phyloP scores from a whole-genome alignment of 2,329 filamentous ascomycete genomes.

The Hymenoscyphus salicellus region DNA sequence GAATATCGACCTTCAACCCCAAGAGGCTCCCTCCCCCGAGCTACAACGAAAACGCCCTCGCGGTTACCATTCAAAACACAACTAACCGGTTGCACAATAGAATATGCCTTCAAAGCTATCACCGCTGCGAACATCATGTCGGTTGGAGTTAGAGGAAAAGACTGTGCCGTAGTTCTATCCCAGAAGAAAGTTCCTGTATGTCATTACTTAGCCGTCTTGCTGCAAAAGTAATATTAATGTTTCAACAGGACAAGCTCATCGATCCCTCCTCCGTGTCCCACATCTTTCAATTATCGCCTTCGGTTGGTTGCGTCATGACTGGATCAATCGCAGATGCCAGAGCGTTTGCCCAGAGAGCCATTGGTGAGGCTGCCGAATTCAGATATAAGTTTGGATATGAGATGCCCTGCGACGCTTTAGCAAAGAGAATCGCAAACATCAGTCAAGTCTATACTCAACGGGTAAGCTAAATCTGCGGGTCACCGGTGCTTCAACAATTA shows the following conservation, averaged over 20 bases:
- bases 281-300: slow-evolving; percentile 94
- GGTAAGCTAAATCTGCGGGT: slow-evolving; percentile 51
- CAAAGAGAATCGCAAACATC: slow-evolving; percentile 97
- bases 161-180: slow-evolving; percentile 93
- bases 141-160: slow-evolving; percentile 90
- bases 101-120: slow-evolving; percentile 99
- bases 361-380: slow-evolving; percentile 95
- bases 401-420: slow-evolving; percentile 96
- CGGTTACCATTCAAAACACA: slow-evolving; percentile 8
- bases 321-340: slow-evolving; percentile 96
- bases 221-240: slow-evolving; percentile 14
- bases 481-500: not conserved
- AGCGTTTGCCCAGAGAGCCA: slow-evolving; percentile 86
- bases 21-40: not conserved
- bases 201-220: slow-evolving; percentile 22
- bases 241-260: slow-evolving; percentile 88
- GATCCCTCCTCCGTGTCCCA: slow-evolving; percentile 95
- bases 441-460: slow-evolving; percentile 98
- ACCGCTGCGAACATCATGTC: slow-evolving; percentile 99
- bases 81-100: slow-evolving; percentile 47
- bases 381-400: slow-evolving; percentile 98
- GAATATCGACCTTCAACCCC: not conserved
- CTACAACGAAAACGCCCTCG: not conserved
- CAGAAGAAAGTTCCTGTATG: slow-evolving; percentile 99
- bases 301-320: slow-evolving; percentile 96